These are phyloP conservation scores for Naematelia encephala DNA, from an alignment of 768 basidiomycete species.

Conservation along the genomic window DNA sequence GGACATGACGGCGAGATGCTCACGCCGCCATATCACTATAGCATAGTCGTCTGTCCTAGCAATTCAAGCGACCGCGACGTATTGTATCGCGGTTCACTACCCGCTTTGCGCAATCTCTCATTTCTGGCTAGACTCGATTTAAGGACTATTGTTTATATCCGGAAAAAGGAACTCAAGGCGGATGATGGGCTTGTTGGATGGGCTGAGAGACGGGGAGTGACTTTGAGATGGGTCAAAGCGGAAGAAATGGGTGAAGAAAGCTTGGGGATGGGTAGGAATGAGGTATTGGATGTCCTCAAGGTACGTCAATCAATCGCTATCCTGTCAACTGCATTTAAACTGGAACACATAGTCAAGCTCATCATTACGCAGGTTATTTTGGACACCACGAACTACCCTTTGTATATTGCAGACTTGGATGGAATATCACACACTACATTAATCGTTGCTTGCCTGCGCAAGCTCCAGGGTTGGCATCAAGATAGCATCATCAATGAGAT, in stretches of 20 bases:
- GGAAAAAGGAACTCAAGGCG: conserved; percentile 28
- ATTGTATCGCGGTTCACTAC: conserved; percentile 38
- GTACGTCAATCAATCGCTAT: conserved; percentile 13
- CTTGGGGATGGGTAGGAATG: conserved; percentile 36
- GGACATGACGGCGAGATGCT: conserved; percentile 21
- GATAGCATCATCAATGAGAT: conserved; percentile 41
- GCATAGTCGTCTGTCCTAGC: conserved; percentile 17
- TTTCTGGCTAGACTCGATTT: conserved; percentile 27
- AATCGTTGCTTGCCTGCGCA: conserved; percentile 37
- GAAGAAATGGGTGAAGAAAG: conserved; percentile 39
- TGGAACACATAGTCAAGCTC: too few relatives aligned
- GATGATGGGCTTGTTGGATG: conserved; percentile 21
- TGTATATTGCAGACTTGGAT: conserved; percentile 42
- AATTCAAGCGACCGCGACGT: conserved; percentile 11
- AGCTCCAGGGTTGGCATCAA: conserved; percentile 42
- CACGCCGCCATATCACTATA: conserved; percentile 43
- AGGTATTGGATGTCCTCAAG: conserved; percentile 40
- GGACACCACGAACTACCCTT: conserved; percentile 30
- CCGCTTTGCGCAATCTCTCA: conserved; percentile 29
- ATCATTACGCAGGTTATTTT: conserved; percentile 24
- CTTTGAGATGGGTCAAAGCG: conserved; percentile 39
- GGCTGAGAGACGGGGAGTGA: conserved; percentile 23
- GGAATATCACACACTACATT: conserved; percentile 46
- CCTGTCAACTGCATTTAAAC: not conserved
- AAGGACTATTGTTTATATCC: conserved; percentile 26